These are phyloP conservation scores for Ogataea pilisensis DNA, from an alignment of 805 yeast genomes.

Conservation along the genomic window DNA sequence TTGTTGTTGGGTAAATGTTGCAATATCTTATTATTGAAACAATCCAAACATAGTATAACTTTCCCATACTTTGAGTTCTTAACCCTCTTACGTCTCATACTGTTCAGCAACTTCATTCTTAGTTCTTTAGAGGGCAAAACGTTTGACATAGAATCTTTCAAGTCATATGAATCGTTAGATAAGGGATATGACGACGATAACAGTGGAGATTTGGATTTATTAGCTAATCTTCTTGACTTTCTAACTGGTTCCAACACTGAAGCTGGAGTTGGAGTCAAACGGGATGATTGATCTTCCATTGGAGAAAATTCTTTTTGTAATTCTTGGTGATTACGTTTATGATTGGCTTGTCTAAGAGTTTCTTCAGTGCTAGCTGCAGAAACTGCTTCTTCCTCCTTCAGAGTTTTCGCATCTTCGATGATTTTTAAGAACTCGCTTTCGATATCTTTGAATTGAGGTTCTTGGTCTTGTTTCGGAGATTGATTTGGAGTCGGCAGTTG, in stretches of 20 bases:
- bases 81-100: slow-evolving; percentile 19
- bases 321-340: slow-evolving; percentile 7
- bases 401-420: slow-evolving; percentile 18
- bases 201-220: slow-evolving; percentile 6
- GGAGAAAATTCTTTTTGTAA: slow-evolving; percentile 10
- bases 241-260: too few relatives aligned
- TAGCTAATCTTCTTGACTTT: slow-evolving; percentile 33
- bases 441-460: slow-evolving; percentile 14
- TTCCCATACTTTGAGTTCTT: slow-evolving; percentile 25
- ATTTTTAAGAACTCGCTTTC: slow-evolving; percentile 24
- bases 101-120: slow-evolving; percentile 9
- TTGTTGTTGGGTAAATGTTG: background rate
- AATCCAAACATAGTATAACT: slow-evolving; percentile 22
- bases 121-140: slow-evolving; percentile 1
- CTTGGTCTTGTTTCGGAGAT: slow-evolving; percentile 22
- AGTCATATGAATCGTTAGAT: background rate
- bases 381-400: background rate
- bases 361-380: too few relatives aligned
- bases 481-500: slow-evolving; percentile 29
- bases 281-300: background rate
- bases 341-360: slow-evolving; percentile 1
- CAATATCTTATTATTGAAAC: slow-evolving; percentile 16
- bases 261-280: slow-evolving; percentile 26
- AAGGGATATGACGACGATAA: background rate
- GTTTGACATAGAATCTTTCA: too few relatives aligned